Base-by-base conservation (phyloP, 2,329 filamentous ascomycete species). In the Polychaeton citri region DNA sequence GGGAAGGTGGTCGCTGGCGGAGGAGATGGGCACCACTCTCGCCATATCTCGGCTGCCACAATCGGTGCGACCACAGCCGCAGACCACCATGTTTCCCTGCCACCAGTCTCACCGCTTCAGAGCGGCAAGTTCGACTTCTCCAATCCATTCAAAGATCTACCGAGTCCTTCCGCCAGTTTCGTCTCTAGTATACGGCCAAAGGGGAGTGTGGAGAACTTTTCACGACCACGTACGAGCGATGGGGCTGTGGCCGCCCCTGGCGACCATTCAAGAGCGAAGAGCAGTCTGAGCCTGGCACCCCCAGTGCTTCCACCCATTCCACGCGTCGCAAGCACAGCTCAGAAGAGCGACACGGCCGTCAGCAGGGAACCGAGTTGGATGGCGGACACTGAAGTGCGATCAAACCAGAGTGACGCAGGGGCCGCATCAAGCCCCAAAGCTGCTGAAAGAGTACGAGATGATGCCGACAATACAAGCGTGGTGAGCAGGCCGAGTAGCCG, bases 271-370 rank as follows among this genome's bases (percentile, higher is more conserved):
- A 10, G 24, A 28, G 24, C 24, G 15, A 28, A 28, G 32, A 38
- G 19, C 12, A 38, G 26, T 21, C 32, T 40, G 19, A 40, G 38
- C 38, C 28, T 46, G 39, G 41, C 38, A 31, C 63, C 71, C 36
- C 69, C 69, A 6, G 61, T 58, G 3, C 55, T 74, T 19, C 57
- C 59, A 20, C 57, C 56, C 20, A 58, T 63, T 24, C 49, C 58
- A 21, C 50, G 58, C 19, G 49, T 64, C 10, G 51, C 60, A n/a
- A 44, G 24, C 15, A 28, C 24, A 10, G 15, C 24, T 15, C 12
- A 28, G 12, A 28, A 15, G 5, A 28, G 12, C 24, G 24, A 28
- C 12, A 15, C 24, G 12, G 24, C 12, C 7, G 12, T 28, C 24
- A 28, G 24, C 24, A 28, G 24, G 12, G 24, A 10, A 15, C 24